These are phyloP conservation scores for Neurospora sp. DNA, from an alignment of 495 filamentous ascomycete species.

Conservation along the genomic window DNA sequence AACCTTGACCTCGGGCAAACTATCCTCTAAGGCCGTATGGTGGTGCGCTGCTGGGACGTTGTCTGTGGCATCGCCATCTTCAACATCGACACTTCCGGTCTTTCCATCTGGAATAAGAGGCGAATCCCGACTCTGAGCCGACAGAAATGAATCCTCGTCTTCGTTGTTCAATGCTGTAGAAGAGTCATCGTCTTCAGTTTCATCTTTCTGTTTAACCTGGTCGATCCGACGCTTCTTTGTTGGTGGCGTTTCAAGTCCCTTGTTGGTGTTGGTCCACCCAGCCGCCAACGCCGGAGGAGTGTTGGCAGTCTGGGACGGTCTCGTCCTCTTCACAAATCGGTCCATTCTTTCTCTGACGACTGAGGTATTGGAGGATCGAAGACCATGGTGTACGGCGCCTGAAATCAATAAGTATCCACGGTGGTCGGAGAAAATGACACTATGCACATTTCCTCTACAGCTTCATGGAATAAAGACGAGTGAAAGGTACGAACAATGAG, in stretches of 20 bases:
- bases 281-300: not conserved
- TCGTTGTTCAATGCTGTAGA: not conserved
- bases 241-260: constrained; percentile 13
- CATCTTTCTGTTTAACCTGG: constrained; percentile 18
- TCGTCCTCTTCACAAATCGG: constrained; percentile 19
- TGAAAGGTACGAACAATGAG: not conserved
- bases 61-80: constrained; percentile 13
- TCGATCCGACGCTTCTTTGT: constrained; percentile 25
- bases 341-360: constrained; percentile 12
- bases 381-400: not conserved
- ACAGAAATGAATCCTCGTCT: not conserved
- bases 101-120: not conserved
- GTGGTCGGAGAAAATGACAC: not conserved
- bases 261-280: constrained; percentile 3
- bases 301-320: not conserved
- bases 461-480: not conserved
- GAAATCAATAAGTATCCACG: not conserved
- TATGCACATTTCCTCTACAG: not conserved
- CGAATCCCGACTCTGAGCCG: not conserved
- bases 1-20: constrained; percentile 55
- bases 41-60: constrained; percentile 15
- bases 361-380: not conserved
- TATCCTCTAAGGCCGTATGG: constrained; percentile 66
- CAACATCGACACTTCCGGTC: constrained; percentile 4
- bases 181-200: constrained; percentile 7